Base-by-base conservation (phyloP, 257 asterid species). In the Jacaranda copaia region DNA sequence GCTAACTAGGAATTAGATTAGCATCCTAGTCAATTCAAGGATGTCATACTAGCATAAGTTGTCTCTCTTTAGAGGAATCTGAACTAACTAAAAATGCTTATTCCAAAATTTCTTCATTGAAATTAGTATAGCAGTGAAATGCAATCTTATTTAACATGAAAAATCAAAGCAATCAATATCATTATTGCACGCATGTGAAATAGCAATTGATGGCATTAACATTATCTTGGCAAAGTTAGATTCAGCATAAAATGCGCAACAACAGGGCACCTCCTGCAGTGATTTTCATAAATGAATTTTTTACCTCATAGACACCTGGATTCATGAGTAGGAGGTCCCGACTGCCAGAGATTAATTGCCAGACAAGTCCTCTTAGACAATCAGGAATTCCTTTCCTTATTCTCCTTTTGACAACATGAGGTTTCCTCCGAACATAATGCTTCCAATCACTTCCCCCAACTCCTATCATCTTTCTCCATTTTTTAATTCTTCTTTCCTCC, bases 381-480 rank as follows among this genome's bases (percentile, higher is more conserved):
- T 96, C 99, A 5, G 99, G 99, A 81, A 96, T 91, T 82, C 98
- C 99, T 87, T 93, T 96, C 77, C 99, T 88, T 80, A 96, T 91
- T 86, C 99, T 86, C 84, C 99, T 87, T 87, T 88, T 93, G 68
- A 96, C 98, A 77, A 92, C 96, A 76, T 96, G 97, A 72, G 95
- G 97, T 80, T 91, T 96, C 86, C 97, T 92, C 83, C 98, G 81
- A 76, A 91, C 88, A 82, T 93, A 96, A 82, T 96, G 96, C 91
- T 90, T 93, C 99, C 98, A 96, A 78, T 96, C 99, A 82, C 96
- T 93, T 71, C 99, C 98, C 36, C 99, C 98, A 84, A 91, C 97
- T 55, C 99, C 99, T 76, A 96, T 91, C 99, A 93, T 96, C 84
- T 89, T 96, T 76, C 99, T 93, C 99, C 99, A 96, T 84, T 96